Conservation (phyloP, 768 basidiomycete genomes). For the Boletus sp. region DNA sequence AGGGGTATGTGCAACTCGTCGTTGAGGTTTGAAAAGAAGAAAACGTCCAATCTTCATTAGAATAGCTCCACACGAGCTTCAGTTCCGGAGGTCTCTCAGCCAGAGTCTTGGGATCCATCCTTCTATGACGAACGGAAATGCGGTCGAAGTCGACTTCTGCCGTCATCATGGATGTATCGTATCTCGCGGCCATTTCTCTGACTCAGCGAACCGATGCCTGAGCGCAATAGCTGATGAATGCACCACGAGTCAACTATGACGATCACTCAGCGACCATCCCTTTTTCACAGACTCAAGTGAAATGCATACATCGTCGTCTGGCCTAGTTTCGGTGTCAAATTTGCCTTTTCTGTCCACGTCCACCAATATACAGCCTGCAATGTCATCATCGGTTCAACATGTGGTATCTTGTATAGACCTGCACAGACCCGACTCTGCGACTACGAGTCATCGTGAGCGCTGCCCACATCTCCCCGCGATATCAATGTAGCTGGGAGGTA, state of each 20-base stretch:
- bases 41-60: not conserved
- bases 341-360: not conserved
- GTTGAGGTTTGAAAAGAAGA: not conserved
- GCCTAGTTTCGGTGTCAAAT: not conserved
- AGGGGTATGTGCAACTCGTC: not conserved
- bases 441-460: not conserved
- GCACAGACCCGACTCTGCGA: not conserved
- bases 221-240: not conserved
- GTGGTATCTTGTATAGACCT: not conserved
- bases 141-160: not conserved
- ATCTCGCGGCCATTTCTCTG: not conserved
- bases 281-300: not conserved
- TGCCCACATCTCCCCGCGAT: not conserved
- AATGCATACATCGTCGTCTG: not conserved
- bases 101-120: not conserved
- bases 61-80: conserved; percentile 4
- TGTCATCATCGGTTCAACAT: not conserved
- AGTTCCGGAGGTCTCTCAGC: conserved; percentile 3
- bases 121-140: not conserved
- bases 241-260: not conserved
- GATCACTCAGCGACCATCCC: not conserved
- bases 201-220: not conserved
- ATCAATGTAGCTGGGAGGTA: conserved; percentile 7
- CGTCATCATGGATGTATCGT: not conserved
- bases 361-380: not conserved